phyloP scores from a whole-genome alignment of 441 rosid genomes.

The Erysimum cheiri region DNA sequence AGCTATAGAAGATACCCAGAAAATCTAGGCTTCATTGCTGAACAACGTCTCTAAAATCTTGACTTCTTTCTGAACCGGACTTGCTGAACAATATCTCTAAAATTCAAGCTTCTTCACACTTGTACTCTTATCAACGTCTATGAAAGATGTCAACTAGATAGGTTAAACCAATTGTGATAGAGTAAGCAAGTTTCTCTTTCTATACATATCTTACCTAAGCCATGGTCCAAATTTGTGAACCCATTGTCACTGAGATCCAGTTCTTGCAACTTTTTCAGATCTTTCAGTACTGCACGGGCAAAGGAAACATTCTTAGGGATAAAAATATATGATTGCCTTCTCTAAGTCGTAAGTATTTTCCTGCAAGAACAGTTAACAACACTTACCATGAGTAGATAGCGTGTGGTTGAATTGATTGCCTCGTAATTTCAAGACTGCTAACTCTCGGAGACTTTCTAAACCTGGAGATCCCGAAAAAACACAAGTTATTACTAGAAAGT shows the following conservation, averaged over 20 bases:
- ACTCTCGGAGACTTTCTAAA: slow-evolving; percentile 33
- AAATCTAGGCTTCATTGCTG: neutral
- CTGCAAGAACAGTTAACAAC: slow-evolving; percentile 12
- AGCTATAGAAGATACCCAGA: neutral
- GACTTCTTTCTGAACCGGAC: neutral
- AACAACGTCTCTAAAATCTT: neutral
- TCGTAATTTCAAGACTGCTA: slow-evolving; percentile 18
- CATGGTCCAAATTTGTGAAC: slow-evolving; percentile 13
- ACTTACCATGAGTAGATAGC: slow-evolving; percentile 30
- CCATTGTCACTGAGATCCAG: slow-evolving; percentile 36
- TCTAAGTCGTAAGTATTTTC: slow-evolving; percentile 1
- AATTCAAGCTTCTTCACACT: neutral
- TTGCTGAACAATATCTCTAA: neutral
- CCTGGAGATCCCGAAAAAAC: slow-evolving; percentile 12
- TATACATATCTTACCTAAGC: slow-evolving; percentile 25
- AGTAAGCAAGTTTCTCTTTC: slow-evolving; percentile 14
- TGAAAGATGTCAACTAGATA: neutral
- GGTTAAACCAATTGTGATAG: neutral
- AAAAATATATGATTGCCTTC: neutral
- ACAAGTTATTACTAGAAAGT: slow-evolving; percentile 8
- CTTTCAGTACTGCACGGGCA: slow-evolving; percentile 19
- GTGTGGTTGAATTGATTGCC: slow-evolving; percentile 29
- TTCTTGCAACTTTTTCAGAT: slow-evolving; percentile 34
- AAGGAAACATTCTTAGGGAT: slow-evolving; percentile 4
- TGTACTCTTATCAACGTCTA: neutral